Base-by-base conservation (phyloP, 345 rosid species). In the Citrus australasica region DNA sequence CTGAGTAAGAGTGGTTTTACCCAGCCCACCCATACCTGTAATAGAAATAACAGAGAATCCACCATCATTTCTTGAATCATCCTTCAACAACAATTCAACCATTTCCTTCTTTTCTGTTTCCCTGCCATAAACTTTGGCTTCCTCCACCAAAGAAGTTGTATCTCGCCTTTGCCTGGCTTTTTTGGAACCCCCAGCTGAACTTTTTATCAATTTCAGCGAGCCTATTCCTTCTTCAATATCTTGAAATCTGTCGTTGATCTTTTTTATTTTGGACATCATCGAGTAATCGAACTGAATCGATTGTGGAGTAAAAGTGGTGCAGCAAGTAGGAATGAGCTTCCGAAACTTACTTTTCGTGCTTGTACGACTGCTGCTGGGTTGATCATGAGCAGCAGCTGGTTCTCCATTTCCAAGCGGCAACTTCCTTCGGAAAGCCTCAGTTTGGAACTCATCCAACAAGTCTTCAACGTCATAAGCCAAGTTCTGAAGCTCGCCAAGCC, bases 1-100 rank as follows among this genome's bases (percentile, higher is more conserved):
- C 75, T 59, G 56, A 55, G 85, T 69, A 35, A 82, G 66, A 9
- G 82, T 79, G 5, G 85, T 82, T 28, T 79, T 82, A 0, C 85
- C 82, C 8, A 71, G 19, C 2, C 85, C 85, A 1, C 82, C 82
- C 72, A 74, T 75, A 4, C 82, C 85, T 0, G 42, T 14, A 1
- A 82, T 79, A 13, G 79, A 32, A 13, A 82, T 69, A 63, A 82
- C 85, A 4, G 62, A 4, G 5, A 76, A 9, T 10, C 33, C 30
- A 0, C 27, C n/a, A 42, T 2, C 46, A 3, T 32, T 62, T 6
- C 24, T 70, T 24, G 5, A 72, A 25, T 71, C 27, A 33, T 28
- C 37, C 48, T 0, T 67, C 27, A 78, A 9, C 22, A 80, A 30
- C 42, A 69, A 33, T 5, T 62, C 24, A 42, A 74, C 24, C 4